Base-by-base conservation (phyloP, 2,329 filamentous ascomycete species). In the Fusarium sp. region DNA sequence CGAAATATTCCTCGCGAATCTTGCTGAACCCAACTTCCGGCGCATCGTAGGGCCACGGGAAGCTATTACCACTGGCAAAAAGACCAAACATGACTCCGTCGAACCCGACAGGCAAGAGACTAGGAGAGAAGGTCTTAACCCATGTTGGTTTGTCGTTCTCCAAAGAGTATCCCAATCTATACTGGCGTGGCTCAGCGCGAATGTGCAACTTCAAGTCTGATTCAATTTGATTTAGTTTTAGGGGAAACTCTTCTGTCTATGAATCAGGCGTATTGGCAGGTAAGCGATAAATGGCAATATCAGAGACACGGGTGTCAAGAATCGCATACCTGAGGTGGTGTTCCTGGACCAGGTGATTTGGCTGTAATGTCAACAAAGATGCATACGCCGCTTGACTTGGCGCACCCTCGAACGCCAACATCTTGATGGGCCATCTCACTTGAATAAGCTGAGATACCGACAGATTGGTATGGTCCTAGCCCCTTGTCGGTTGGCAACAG, bases 361-460 rank as follows among this genome's bases (percentile, higher is more conserved):
- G 55, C 39, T 1, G 60, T 64, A 23, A 43, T 54, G n/a, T 70
- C 67, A 4, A 70, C 61, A 50, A 60, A 65, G 4, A 74, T 55
- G 9, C 74, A 76, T 7, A 74, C 23, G 3, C 75, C 70, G 2
- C 65, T 68, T 13, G 62, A 43, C 15, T 71, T 64, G 16, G 62
- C 60, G 16, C 76, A 78, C 0, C 75, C 75, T 16, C 74, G 66
- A 8, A 78, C 62, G 1, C 73, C 71, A 34, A 78, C 67, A 31
- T 77, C 75, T 12, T 77, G 73, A 18, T 76, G 76, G 15, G 68
- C 69, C 7, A 66, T 54, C 27, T 78, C 75, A 27, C 68, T 75
- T 7, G 74, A 62, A 30, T 77, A 78, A 7, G 73, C 64, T 7
- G 75, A 74, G 15, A 78, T 66, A 0, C 76, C 75, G 3, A 78